Evolutionary conservation across 371 early-diverging fungal species (phyloP).

Genomic region (Zopfochytrium polystomum): DNA sequence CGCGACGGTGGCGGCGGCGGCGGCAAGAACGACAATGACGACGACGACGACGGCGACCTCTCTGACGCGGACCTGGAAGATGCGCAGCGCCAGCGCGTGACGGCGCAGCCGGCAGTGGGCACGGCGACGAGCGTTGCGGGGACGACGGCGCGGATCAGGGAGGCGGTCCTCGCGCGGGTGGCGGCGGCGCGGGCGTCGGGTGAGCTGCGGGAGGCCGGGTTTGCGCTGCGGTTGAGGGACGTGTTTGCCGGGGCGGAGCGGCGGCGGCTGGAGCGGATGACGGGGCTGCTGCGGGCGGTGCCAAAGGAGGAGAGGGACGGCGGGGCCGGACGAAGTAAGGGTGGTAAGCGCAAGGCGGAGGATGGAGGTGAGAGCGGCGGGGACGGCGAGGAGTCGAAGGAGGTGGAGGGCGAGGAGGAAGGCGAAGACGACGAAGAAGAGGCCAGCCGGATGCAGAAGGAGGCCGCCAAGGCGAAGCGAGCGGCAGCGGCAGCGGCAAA

Average conservation of each 20-base stretch:
- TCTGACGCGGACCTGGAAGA: background rate
- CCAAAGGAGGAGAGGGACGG: background rate
- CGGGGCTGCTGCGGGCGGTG: background rate
- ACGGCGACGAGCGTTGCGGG: background rate
- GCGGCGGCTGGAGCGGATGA: background rate
- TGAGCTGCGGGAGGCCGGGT: constrained; percentile 7
- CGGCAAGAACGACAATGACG: background rate
- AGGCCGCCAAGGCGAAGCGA: background rate
- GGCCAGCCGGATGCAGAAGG: background rate
- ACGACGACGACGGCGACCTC: constrained; percentile 2
- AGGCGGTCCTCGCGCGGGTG: constrained; percentile 14
- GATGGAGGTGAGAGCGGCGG: background rate
- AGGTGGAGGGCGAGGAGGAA: background rate
- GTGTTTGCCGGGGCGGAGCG: constrained; percentile 16
- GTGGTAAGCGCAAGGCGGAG: background rate
- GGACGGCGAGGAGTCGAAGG: constrained; percentile 4
- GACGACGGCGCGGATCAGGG: background rate
- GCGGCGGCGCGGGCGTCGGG: constrained; percentile 9
- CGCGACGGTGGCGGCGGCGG: background rate
- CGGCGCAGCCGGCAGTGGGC: background rate
- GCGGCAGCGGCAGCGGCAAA: background rate
- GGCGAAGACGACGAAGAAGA: background rate
- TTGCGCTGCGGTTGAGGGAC: constrained; percentile 23
- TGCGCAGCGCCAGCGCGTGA: background rate
- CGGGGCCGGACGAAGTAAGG: background rate